A percentile compares a stretch with the other conserved stretches of the same genome.
phyloP scores from a whole-genome alignment of 2,329 filamentous ascomycete genomes.

The Ascochyta rabiei region DNA sequence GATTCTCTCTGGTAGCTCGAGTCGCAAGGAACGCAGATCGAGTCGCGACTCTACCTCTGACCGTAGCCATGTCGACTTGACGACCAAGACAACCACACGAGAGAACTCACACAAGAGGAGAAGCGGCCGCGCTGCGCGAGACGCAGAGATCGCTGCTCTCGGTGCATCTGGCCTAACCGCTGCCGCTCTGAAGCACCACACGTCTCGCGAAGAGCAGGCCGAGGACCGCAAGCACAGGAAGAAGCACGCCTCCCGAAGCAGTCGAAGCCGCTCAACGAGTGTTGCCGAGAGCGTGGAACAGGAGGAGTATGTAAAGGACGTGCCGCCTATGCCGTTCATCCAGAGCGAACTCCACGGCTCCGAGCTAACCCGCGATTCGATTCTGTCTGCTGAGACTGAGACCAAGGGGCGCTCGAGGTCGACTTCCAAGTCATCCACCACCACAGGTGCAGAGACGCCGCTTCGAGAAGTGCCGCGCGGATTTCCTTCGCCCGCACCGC shows the following conservation, averaged over 20 bases:
- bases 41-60: slow-evolving; percentile 59
- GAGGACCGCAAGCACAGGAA: slow-evolving; percentile 53
- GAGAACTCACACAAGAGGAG: slow-evolving; percentile 60
- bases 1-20: slow-evolving; percentile 61
- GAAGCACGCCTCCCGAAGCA: slow-evolving; percentile 57
- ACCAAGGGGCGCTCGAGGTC: slow-evolving; percentile 64
- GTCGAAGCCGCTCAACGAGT: slow-evolving; percentile 59
- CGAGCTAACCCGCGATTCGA: slow-evolving; percentile 85
- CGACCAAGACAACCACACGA: slow-evolving; percentile 39
- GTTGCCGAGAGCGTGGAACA: slow-evolving; percentile 60
- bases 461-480: slow-evolving; percentile 69
- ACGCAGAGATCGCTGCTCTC: slow-evolving; percentile 60
- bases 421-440: slow-evolving; percentile 61
- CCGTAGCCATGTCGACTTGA: slow-evolving; percentile 44
- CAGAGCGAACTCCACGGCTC: slow-evolving; percentile 86
- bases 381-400: slow-evolving; percentile 81
- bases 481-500: slow-evolving; percentile 62
- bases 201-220: slow-evolving; percentile 61
- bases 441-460: slow-evolving; percentile 55
- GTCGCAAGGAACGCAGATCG: slow-evolving; percentile 60
- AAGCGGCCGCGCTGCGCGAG: slow-evolving; percentile 60
- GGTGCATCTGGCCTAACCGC: slow-evolving; percentile 64
- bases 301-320: slow-evolving; percentile 56
- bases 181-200: slow-evolving; percentile 67
- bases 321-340: slow-evolving; percentile 80